Conservation (phyloP, 2,329 filamentous ascomycete genomes). For the Claviceps sp. region DNA sequence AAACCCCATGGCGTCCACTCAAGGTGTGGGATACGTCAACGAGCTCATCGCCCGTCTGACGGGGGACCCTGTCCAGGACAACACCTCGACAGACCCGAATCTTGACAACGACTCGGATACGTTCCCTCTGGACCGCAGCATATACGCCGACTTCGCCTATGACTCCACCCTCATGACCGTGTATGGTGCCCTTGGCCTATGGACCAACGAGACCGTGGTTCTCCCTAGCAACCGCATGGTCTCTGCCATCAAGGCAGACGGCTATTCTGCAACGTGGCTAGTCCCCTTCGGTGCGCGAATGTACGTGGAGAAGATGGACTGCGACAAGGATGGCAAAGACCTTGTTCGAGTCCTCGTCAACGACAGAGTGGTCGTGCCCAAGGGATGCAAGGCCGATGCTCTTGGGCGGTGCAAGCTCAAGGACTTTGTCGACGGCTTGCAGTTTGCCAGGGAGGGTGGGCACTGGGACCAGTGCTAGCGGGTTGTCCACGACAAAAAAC, state of each 20-base stretch:
- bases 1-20: constrained; percentile 66
- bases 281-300: constrained; percentile 71
- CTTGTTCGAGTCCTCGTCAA: constrained; percentile 71
- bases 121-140: constrained; percentile 54
- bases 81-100: constrained; percentile 65
- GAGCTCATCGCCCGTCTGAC: constrained; percentile 78
- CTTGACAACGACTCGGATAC: constrained; percentile 53
- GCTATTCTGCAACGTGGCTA: constrained; percentile 64
- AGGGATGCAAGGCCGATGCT: constrained; percentile 55
- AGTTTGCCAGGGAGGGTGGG: constrained; percentile 60
- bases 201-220: constrained; percentile 44
- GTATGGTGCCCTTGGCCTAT: constrained; percentile 65
- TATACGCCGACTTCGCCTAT: constrained; percentile 88
- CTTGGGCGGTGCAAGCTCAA: constrained; percentile 57
- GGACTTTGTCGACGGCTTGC: constrained; percentile 60
- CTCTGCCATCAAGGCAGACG: constrained; percentile 39
- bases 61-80: constrained; percentile 50
- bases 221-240: constrained; percentile 38
- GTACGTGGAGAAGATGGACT: constrained; percentile 81
- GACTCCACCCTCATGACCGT: constrained; percentile 77
- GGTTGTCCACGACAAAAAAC: too few species aligned
- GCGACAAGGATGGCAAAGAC: constrained; percentile 43
- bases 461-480: constrained; percentile 52
- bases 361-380: constrained; percentile 62
- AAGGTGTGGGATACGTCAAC: constrained; percentile 78